These are phyloP conservation scores for Penicillium sp. DNA, from an alignment of 2,329 filamentous ascomycete genomes.

Conservation along the genomic window DNA sequence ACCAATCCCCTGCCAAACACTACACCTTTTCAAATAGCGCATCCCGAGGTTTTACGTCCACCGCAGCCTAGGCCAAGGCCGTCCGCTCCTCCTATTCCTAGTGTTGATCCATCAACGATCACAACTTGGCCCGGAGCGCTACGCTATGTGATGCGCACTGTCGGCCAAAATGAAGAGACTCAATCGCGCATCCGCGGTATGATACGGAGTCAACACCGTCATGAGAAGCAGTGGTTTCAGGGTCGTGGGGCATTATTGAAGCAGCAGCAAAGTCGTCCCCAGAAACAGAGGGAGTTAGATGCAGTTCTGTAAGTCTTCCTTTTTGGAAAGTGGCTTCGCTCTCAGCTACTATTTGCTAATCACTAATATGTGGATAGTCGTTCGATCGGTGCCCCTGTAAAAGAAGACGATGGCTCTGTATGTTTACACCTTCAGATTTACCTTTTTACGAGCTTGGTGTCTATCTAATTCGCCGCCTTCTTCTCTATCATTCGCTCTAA, in stretches of 20 bases:
- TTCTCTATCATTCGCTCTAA: not conserved
- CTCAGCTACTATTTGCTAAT: not conserved
- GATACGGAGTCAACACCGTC: constrained; percentile 61
- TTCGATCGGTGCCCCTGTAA: constrained; percentile 47
- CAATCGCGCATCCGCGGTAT: constrained; percentile 53
- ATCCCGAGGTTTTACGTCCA: not conserved
- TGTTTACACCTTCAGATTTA: constrained; percentile 1
- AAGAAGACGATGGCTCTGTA: constrained; percentile 32
- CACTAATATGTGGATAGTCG: constrained; percentile 31
- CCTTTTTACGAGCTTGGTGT: not conserved
- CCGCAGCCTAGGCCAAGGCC: constrained; percentile 10
- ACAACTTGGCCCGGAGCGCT: constrained; percentile 54
- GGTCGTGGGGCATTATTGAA: constrained; percentile 53
- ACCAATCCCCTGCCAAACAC: constrained; percentile 9
- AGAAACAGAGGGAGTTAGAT: constrained; percentile 55
- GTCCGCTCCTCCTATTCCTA: constrained; percentile 2
- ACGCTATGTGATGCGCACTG: constrained; percentile 51
- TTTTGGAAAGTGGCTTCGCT: not conserved
- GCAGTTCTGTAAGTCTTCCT: constrained; percentile 51
- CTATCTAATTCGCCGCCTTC: not conserved
- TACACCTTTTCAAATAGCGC: not conserved
- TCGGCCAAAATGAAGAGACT: constrained; percentile 47
- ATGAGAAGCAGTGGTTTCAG: constrained; percentile 62
- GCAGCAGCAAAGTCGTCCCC: constrained; percentile 52
- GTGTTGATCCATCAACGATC: constrained; percentile 47